A percentile compares a stretch with the other conserved stretches of the same genome.
Conservation (phyloP, 306 rosid genomes). For the Malus sylvestris region DNA sequence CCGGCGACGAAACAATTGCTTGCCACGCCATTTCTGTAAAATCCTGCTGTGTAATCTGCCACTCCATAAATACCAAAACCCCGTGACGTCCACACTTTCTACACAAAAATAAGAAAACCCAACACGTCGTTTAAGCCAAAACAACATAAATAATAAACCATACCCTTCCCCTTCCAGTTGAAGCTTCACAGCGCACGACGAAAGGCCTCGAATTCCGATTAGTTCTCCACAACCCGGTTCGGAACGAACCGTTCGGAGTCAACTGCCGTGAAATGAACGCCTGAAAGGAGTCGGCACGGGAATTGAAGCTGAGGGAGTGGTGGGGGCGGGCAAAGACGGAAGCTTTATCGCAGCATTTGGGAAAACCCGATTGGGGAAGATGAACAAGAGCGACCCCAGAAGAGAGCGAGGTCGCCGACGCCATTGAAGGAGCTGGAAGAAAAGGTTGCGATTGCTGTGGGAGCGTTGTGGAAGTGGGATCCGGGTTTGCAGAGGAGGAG, state of each 20-base stretch:
- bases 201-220: constrained; percentile 25
- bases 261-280: constrained; percentile 25
- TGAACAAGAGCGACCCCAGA: constrained; percentile 23
- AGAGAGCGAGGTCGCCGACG: constrained; percentile 39
- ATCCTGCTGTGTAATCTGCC: constrained; percentile 89
- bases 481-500: not conserved
- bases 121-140: not conserved
- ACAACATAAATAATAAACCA: not conserved
- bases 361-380: constrained; percentile 37
- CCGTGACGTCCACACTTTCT: not conserved
- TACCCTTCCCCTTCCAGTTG: constrained; percentile 93
- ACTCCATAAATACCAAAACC: constrained; percentile 24
- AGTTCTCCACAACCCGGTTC: constrained; percentile 28
- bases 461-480: not conserved
- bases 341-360: constrained; percentile 26
- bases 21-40: constrained; percentile 99
- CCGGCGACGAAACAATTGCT: constrained; percentile 77
- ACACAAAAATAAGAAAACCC: not conserved
- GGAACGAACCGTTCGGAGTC: constrained; percentile 29
- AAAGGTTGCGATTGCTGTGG: not conserved
- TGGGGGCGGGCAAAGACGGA: constrained; percentile 31
- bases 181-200: constrained; percentile 49
- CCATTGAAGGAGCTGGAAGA: constrained; percentile 29
- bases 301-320: constrained; percentile 24
- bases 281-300: constrained; percentile 29